Evolutionary conservation across 2,329 filamentous ascomycete genomes (phyloP), one percentile per base, ranked within the genome.

Genomic region (Neurospora sp.): DNA sequence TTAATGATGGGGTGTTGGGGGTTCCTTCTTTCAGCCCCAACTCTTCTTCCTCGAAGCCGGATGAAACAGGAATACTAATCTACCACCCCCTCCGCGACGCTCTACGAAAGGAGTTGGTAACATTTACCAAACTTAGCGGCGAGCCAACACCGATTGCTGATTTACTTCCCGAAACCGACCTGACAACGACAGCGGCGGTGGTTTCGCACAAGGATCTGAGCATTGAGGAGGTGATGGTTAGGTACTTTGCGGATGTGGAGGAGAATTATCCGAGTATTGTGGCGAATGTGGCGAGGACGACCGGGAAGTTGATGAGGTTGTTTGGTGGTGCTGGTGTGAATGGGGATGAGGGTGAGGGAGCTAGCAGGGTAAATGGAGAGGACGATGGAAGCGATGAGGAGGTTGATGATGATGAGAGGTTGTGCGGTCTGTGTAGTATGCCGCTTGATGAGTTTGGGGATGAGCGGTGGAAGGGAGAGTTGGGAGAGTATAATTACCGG

Each of bases 231-330:
- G 86, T 99, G 69, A 94, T 98, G 90, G 82, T 85, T 70, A 90
- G 93, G 70, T 99, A 97, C 79, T 97, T 99, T 76, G 87, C 89
- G 74, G 90, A 89, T 52, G 93, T 97, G 17, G 94, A 97, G 78
- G 87, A 89, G 73, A 91, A 91, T 71, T 97, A 96, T 77, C 92
- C 94, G 3, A 93, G 92, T 69, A 93, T 98, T 70, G 94, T 99
- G 74, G 91, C 94, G 39, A 99, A 99, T 78, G 96, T 99, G 10
- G 95, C 97, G 5, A 89, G 93, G 72, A 99, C 95, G 40, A 90
- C 92, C n/a, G 90, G 89, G 68, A 97, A 96, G 80, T 84, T 98
- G 52, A 83, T 89, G 66, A 81, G 87, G 36, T 78, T 82, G 0
- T 62, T 62, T 36, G 52, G 23, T 4, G 42, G 9, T 46, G 38